Percentiles rank a stretch among this genome's conserved stretches.
Evolutionary conservation across 345 rosid species (phyloP).

Genomic region (rapeseed (Brassica napus)): Da-Ae NC_063442.1:31415001-31415500

Average conservation of each 20-base stretch:
- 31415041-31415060: constrained; percentile 41
- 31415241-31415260: constrained; percentile 11
- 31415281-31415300: constrained; percentile 21
- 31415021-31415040: constrained; percentile 45
- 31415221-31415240: constrained; percentile 14
- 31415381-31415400: constrained; percentile 80
- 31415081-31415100: constrained; percentile 49
- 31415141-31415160: neutral
- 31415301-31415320: neutral
- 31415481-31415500: neutral
- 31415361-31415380: constrained; percentile 53
- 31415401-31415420: constrained; percentile 77
- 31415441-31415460: constrained; percentile 71
- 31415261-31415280: constrained; percentile 24
- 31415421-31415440: constrained; percentile 62
- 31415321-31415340: neutral
- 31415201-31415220: constrained; percentile 31
- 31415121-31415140: neutral
- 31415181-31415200: constrained; percentile 9
- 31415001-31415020: constrained; percentile 37
- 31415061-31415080: constrained; percentile 41
- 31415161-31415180: neutral
- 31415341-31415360: neutral
- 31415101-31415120: constrained; percentile 45
- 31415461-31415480: neutral